These are phyloP conservation scores for Suillus brevipes DNA, from an alignment of 768 basidiomycete genomes.

Conservation along the genomic window DNA sequence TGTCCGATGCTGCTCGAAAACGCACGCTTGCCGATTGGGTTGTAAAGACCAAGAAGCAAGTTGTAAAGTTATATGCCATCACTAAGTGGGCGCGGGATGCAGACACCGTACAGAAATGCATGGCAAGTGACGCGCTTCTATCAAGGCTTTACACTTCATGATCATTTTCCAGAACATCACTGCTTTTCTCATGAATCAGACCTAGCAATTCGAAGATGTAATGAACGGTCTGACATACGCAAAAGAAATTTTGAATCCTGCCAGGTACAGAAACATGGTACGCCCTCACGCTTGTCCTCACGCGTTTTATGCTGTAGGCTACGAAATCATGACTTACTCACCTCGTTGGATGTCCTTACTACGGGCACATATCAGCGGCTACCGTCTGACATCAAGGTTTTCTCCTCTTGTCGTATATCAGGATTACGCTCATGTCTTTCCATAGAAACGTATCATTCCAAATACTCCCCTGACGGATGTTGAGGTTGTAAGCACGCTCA, in stretches of 20 bases:
- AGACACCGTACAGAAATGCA: slow-evolving; percentile 81
- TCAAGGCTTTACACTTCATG: slow-evolving; percentile 6
- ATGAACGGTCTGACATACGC: slow-evolving; percentile 62
- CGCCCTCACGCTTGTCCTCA: background rate
- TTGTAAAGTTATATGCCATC: slow-evolving; percentile 85
- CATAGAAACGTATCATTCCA: slow-evolving; percentile 72
- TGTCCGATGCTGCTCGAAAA: slow-evolving; percentile 80
- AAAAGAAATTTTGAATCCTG: slow-evolving; percentile 69
- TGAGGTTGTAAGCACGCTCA: slow-evolving; percentile 63
- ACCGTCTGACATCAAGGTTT: slow-evolving; percentile 78
- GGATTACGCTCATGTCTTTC: slow-evolving; percentile 22
- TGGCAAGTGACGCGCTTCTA: slow-evolving; percentile 46
- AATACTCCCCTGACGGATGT: slow-evolving; percentile 62
- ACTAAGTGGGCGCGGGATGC: slow-evolving; percentile 87
- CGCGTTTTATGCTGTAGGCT: slow-evolving; percentile 47
- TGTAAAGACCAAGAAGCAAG: slow-evolving; percentile 86
- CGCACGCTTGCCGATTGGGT: slow-evolving; percentile 86
- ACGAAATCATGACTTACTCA: slow-evolving; percentile 91
- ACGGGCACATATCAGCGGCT: slow-evolving; percentile 84
- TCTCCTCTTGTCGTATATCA: slow-evolving; percentile 16
- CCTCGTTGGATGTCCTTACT: slow-evolving; percentile 86
- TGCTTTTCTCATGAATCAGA: slow-evolving; percentile 83
- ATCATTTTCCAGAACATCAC: slow-evolving; percentile 67
- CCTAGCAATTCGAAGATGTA: slow-evolving; percentile 76
- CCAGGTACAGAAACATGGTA: slow-evolving; percentile 53